phyloP scores from a whole-genome alignment of 164 flowering plant species.

The Hamamelis virginiana region DNA sequence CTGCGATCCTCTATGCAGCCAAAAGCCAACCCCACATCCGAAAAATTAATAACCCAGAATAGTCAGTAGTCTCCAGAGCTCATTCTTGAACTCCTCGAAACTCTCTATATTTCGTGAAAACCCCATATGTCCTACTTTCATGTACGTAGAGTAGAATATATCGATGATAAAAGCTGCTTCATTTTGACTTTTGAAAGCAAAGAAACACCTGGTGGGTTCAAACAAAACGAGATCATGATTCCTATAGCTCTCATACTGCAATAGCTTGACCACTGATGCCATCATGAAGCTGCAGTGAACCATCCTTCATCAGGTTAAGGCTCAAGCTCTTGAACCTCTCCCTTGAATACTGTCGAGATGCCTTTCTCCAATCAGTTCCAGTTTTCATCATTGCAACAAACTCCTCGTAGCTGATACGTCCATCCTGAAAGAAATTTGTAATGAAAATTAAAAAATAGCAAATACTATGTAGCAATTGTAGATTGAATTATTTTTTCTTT shows the following conservation, averaged over 20 bases:
- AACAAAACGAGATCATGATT: slow-evolving; percentile 1
- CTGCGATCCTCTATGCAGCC: not conserved
- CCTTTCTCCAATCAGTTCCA: slow-evolving; percentile 99
- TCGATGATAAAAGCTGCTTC: not conserved
- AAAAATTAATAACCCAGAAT: not conserved
- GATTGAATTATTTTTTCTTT: not conserved
- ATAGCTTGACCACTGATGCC: slow-evolving; percentile 50
- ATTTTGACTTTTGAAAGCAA: not conserved
- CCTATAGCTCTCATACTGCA: slow-evolving; percentile 33
- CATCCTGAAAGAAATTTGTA: slow-evolving; percentile 53
- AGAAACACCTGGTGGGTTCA: not conserved
- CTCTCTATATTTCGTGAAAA: too few species aligned
- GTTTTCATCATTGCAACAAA: slow-evolving; percentile 98
- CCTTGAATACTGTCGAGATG: slow-evolving; percentile 92
- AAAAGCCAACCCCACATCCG: not conserved
- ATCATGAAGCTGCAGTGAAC: slow-evolving; percentile 76
- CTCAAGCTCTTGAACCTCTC: slow-evolving; percentile 97
- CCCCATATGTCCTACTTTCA: too few species aligned
- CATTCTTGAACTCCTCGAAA: not conserved
- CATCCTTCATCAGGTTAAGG: slow-evolving; percentile 92
- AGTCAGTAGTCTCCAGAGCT: not conserved
- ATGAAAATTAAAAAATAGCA: not conserved
- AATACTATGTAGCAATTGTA: not conserved
- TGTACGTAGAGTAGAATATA: not conserved
- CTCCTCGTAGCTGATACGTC: slow-evolving; percentile 84